These are phyloP conservation scores for Aspergillus sclerotialis DNA, from an alignment of 2,329 filamentous ascomycete genomes.

Conservation along the genomic window DNA sequence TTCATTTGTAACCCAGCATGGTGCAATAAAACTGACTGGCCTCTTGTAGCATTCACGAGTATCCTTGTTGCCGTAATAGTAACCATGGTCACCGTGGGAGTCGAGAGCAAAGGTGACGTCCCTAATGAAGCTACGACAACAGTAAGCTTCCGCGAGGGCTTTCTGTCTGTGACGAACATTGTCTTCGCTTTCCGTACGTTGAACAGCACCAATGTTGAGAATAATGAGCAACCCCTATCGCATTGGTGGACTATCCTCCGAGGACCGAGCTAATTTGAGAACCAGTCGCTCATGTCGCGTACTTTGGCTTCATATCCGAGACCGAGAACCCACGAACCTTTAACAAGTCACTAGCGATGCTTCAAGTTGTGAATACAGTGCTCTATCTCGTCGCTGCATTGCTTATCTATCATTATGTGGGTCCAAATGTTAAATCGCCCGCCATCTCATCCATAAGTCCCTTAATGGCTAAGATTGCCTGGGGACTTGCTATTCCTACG, in stretches of 20 bases:
- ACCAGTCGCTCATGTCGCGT: slow-evolving; percentile 53
- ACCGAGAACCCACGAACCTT: slow-evolving; percentile 55
- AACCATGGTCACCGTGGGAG: slow-evolving; percentile 59
- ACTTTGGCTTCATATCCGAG: slow-evolving; percentile 61
- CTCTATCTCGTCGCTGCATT: slow-evolving; percentile 60
- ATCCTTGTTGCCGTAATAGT: slow-evolving; percentile 57
- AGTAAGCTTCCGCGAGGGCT: slow-evolving; percentile 46
- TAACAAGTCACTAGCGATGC: slow-evolving; percentile 54
- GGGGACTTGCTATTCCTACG: slow-evolving; percentile 61
- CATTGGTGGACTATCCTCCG: too few species aligned
- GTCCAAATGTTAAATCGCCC: slow-evolving; percentile 54
- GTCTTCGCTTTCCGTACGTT: slow-evolving; percentile 58
- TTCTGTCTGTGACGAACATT: slow-evolving; percentile 60
- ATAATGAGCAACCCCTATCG: too few species aligned
- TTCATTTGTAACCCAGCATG: too few species aligned
- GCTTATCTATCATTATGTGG: slow-evolving; percentile 62
- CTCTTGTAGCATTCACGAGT: slow-evolving; percentile 52
- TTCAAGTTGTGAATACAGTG: slow-evolving; percentile 53
- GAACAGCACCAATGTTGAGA: too few species aligned
- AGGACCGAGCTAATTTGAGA: too few species aligned
- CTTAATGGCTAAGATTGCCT: slow-evolving; percentile 56
- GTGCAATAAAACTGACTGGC: too few species aligned
- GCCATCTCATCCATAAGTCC: slow-evolving; percentile 56
- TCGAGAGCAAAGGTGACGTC: slow-evolving; percentile 37
- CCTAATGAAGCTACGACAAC: slow-evolving; percentile 30